Evolutionary conservation across 768 basidiomycete species (phyloP).

Genomic region (Russula dissimulans): DNA sequence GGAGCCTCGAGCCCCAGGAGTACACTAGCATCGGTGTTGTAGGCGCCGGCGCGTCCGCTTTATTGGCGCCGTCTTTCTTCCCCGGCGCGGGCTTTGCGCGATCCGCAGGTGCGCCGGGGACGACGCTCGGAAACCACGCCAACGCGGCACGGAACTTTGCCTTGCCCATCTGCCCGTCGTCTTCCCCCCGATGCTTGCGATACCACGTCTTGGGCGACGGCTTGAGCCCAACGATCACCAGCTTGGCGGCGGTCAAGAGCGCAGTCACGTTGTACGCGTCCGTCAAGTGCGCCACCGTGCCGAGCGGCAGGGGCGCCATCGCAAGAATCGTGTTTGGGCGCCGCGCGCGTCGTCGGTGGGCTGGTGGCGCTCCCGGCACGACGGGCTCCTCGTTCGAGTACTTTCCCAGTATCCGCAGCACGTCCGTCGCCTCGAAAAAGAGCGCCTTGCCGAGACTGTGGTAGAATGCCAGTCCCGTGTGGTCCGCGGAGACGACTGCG

Average conservation of each 20-base stretch:
- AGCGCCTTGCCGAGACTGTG: constrained; percentile 90
- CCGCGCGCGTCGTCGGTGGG: constrained; percentile 41
- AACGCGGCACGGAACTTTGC: constrained; percentile 51
- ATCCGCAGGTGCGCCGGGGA: constrained; percentile 13
- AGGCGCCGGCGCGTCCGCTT: constrained; percentile 9
- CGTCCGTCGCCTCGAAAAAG: constrained; percentile 92
- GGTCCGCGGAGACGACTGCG: constrained; percentile 84
- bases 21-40: constrained; percentile 67
- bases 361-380: constrained; percentile 22
- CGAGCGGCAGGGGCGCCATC: constrained; percentile 76
- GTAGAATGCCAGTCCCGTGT: constrained; percentile 87
- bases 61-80: constrained; percentile 23
- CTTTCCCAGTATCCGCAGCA: constrained; percentile 85
- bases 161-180: constrained; percentile 36
- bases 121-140: constrained; percentile 74
- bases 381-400: constrained; percentile 52
- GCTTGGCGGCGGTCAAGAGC: constrained; percentile 79
- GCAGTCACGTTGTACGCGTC: constrained; percentile 78
- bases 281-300: constrained; percentile 60
- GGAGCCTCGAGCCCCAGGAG: constrained; percentile 69
- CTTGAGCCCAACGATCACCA: constrained; percentile 88
- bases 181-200: constrained; percentile 49
- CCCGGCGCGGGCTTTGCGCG: constrained; percentile 13
- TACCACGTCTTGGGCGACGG: constrained; percentile 92
- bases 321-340: constrained; percentile 57